Base-by-base conservation (phyloP, 257 asterid species). In the Solanum chmielewskii region DNA sequence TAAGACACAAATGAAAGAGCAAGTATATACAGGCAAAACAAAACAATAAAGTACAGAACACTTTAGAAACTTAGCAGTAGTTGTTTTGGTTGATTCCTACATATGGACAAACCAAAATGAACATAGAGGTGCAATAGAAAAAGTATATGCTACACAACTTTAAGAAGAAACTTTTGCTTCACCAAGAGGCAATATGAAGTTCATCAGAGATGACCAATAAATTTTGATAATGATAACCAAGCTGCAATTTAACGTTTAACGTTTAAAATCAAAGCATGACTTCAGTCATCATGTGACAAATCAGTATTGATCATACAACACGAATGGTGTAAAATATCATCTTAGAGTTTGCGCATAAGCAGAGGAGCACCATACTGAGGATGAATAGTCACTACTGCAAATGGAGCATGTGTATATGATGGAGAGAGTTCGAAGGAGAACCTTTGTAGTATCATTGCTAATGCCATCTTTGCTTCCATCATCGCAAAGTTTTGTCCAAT, bases 281-380 rank as follows among this genome's bases (percentile, higher is more conserved):
- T 71, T 35, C 27, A 71, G 25, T 3, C 27, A 35, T 73, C 29
- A 18, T 44, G 47, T 6, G 16, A 35, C 4, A 35, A 35, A 35
- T 37, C 11, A 37, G 49, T 20, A 37, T 73, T 0, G 29, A 37
- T 2, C 18, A 35, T 73, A 73, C 47, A 71, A 33, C 3, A 6
- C 78, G 15, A 33, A 9, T 9, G 78, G 1, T 18, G 44, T 16
- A 18, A 71, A 73, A 73, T 74, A 74, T 39, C 45, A 23, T 21
- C 8, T 64, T 64, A 88, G 15, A 90, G 83, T 59, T 84, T 90
- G 80, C 83, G 89, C 35, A 90, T 42, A 86, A 90, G 52, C 33
- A 89, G n/a, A 39, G 73, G 89, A 87, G 91, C 91, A 66, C 90
- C 90, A 41, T 87, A 52, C 41, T 91, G 93, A 71, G 93, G 93